These are phyloP conservation scores for Entomortierella lignicola DNA, from an alignment of 192 early-diverging fungal genomes.

Conservation along the genomic window DNA sequence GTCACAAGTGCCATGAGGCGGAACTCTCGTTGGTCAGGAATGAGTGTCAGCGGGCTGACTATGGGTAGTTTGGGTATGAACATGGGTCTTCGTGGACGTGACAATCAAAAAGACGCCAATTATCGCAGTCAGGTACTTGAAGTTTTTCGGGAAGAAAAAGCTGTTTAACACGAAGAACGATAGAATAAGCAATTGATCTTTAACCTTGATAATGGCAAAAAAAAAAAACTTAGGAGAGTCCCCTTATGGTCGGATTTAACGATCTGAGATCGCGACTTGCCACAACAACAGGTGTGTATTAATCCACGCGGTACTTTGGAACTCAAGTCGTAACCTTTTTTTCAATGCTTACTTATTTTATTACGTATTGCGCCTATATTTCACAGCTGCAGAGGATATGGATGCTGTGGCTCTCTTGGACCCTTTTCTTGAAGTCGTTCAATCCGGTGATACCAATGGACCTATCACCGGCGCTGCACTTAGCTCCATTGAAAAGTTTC, in stretches of 20 bases:
- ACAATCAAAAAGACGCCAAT: slow-evolving; percentile 53
- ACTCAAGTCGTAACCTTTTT: neutral
- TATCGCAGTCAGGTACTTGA: slow-evolving; percentile 58
- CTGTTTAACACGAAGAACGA: slow-evolving; percentile 6
- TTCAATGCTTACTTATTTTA: slow-evolving; percentile 1
- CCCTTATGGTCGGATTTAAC: slow-evolving; percentile 76
- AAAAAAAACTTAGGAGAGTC: slow-evolving; percentile 78
- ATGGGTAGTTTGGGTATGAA: slow-evolving; percentile 70
- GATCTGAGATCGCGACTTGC: slow-evolving; percentile 70
- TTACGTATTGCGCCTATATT: neutral
- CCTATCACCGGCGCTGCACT: slow-evolving; percentile 95
- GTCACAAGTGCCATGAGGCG: slow-evolving; percentile 84
- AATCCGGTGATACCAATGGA: slow-evolving; percentile 93
- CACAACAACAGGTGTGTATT: slow-evolving; percentile 54
- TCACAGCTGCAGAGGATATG: slow-evolving; percentile 68
- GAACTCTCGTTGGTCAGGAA: slow-evolving; percentile 82
- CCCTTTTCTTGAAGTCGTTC: slow-evolving; percentile 94
- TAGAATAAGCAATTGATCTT: neutral
- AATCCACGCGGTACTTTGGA: neutral
- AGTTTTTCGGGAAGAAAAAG: neutral
- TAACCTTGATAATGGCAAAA: too few relatives aligned
- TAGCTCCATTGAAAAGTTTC: slow-evolving; percentile 88
- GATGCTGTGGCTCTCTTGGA: slow-evolving; percentile 81
- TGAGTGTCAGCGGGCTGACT: slow-evolving; percentile 64
- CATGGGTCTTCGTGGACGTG: slow-evolving; percentile 65